Evolutionary conservation across 2,329 filamentous ascomycete species (phyloP), one percentile per base, ranked within the genome.

Genomic region (Talaromyces sp.): DNA sequence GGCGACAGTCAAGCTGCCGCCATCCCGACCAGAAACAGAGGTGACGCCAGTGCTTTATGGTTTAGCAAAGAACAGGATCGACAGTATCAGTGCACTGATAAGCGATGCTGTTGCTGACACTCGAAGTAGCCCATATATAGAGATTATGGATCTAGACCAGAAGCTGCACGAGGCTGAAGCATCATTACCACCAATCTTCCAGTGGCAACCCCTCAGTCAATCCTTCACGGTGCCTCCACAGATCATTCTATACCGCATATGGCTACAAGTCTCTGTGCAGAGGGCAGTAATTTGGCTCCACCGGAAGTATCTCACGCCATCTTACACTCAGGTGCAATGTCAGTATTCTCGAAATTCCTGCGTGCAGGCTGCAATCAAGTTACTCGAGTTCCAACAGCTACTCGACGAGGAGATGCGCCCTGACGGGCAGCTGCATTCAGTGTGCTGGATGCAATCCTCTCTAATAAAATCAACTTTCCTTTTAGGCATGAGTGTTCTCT

Each of bases 21-120:
- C 80, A 0, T 72, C 82, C 0, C 77, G 86, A 19, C 83, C 86
- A 0, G 72, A 76, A 22, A 76, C 78, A 0, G 85, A 88, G 37
- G 58, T 62, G 7, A 62, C 63, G 1, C 63, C 63, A 3, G 35
- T 65, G 9, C 37, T 65, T 7, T 65, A 65, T 14, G 19, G 35
- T 3, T 31, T 65, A 10, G 45, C 63, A 11, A 65, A 47, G 35
- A 62, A 2, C 2, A 14, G 57, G 19, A 65, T 65, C 2, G 58
- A 62, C 16, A 3, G n/a, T 14, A 39, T 62, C 9, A 24, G 33
- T 22, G 63, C 5, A 2, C 47, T 65, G 2, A 37, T 62, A 16
- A 56, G 24, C 43, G 60, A 45, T 48, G 22, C 2, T 22, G 22
- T 22, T 22, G 22, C 22, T 22, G 22, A 22, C 22, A 31, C 9